Conservation (phyloP, 1,284 basidiomycete species). For the Xanthoconium separans region DNA sequence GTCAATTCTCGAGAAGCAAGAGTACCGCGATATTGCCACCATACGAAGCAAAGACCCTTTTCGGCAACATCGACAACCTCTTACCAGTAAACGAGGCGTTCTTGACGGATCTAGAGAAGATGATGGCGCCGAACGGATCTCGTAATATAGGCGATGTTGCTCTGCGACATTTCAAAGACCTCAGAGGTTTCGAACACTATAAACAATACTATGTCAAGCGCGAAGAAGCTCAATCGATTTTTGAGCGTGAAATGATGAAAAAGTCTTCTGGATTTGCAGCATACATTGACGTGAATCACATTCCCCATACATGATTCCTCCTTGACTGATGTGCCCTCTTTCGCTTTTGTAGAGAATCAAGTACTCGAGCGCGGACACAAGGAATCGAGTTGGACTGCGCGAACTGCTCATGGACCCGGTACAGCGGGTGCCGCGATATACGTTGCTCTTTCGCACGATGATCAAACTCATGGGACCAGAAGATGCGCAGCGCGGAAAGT, state of each 20-base stretch:
- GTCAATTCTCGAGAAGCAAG: constrained; percentile 80
- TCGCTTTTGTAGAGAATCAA: constrained; percentile 69
- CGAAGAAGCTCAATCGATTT: constrained; percentile 90
- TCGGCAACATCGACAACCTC: constrained; percentile 91
- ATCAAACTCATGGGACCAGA: constrained; percentile 79
- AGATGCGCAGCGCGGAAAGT: constrained; percentile 77
- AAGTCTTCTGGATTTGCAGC: constrained; percentile 74
- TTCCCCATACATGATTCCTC: constrained; percentile 5
- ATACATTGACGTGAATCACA: constrained; percentile 75
- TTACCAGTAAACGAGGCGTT: constrained; percentile 88
- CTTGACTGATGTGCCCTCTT: constrained; percentile 14
- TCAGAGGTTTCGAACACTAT: constrained; percentile 87
- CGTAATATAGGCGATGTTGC: constrained; percentile 80
- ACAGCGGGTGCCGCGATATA: constrained; percentile 97
- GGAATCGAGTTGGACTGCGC: constrained; percentile 85
- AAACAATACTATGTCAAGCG: constrained; percentile 89
- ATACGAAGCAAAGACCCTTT: constrained; percentile 91
- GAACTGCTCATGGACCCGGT: constrained; percentile 99
- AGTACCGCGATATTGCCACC: constrained; percentile 84
- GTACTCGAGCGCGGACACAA: constrained; percentile 79
- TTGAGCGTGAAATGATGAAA: constrained; percentile 80
- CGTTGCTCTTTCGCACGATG: constrained; percentile 89
- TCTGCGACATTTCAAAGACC: constrained; percentile 79
- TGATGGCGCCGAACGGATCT: constrained; percentile 60
- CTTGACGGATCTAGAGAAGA: constrained; percentile 79